These are phyloP conservation scores for Canavalia ensiformis DNA, from an alignment of 306 rosid genomes.

Conservation along the genomic window DNA sequence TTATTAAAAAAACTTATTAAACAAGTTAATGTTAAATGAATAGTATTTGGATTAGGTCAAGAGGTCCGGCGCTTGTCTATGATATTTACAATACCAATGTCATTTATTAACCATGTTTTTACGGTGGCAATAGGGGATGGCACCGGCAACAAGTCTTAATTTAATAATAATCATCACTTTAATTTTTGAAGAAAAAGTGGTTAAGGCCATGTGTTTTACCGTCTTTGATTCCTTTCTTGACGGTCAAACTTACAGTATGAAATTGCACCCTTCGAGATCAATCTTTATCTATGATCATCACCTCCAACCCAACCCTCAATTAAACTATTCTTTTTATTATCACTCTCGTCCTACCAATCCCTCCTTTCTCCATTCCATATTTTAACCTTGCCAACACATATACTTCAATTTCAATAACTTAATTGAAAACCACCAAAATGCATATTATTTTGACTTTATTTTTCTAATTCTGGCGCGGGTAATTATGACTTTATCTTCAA, in stretches of 20 bases:
- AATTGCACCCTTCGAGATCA: conserved; percentile 77
- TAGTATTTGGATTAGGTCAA: conserved; percentile 15
- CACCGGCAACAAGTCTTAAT: conserved; percentile 40
- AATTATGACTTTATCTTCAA: conserved; percentile 32
- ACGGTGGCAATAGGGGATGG: conserved; percentile 46
- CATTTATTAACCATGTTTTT: conserved; percentile 41
- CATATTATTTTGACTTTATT: not conserved
- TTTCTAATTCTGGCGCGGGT: not conserved
- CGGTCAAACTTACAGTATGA: conserved; percentile 78
- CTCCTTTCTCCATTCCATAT: conserved; percentile 18
- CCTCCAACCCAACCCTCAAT: conserved; percentile 36
- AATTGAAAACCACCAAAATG: not conserved
- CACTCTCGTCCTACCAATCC: conserved; percentile 15
- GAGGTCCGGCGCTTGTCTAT: conserved; percentile 21
- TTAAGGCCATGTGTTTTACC: conserved; percentile 81
- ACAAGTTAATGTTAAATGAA: not conserved
- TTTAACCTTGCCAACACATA: conserved; percentile 29
- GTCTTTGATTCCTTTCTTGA: conserved; percentile 80
- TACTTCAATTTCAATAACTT: conserved; percentile 10
- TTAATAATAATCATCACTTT: conserved; percentile 18
- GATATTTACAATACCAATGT: conserved; percentile 18
- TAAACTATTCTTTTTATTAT: not conserved
- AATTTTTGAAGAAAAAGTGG: conserved; percentile 36
- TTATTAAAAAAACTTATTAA: not conserved
- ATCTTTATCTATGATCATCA: conserved; percentile 56